Conservation (phyloP, 1,284 basidiomycete genomes). For the Ganoderma sp. region DNA sequence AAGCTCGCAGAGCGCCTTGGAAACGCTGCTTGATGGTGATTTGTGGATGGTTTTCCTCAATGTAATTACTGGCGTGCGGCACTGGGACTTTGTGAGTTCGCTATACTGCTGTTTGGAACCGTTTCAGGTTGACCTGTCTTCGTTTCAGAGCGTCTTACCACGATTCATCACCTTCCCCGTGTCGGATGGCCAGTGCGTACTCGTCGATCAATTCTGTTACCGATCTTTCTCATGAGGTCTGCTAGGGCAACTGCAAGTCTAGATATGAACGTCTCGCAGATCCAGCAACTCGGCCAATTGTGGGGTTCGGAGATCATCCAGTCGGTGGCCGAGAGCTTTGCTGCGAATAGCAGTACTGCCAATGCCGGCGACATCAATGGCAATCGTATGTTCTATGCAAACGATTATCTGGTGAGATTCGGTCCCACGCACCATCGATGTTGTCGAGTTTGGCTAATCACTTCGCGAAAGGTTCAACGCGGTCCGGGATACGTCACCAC, state of each 20-base stretch:
- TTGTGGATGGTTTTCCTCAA: conserved; percentile 75
- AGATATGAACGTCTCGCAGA: conserved; percentile 62
- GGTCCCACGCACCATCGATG: neutral
- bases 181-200: conserved; percentile 58
- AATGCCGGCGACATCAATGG: conserved; percentile 64
- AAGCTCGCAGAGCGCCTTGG: conserved; percentile 50
- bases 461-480: conserved; percentile 57
- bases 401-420: conserved; percentile 66
- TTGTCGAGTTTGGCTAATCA: neutral
- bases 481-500: conserved; percentile 63
- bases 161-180: conserved; percentile 70
- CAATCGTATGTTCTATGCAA: conserved; percentile 69
- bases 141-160: conserved; percentile 57
- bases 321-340: conserved; percentile 49
- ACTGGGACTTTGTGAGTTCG: conserved; percentile 69
- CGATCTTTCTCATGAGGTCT: conserved; percentile 3
- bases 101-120: neutral
- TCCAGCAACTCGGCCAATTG: conserved; percentile 54
- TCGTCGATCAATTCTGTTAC: too few relatives aligned
- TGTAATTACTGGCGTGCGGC: conserved; percentile 56
- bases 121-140: neutral
- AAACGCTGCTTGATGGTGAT: conserved; percentile 55
- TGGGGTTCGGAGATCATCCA: conserved; percentile 56
- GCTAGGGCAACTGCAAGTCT: conserved; percentile 60
- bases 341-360: conserved; percentile 48